These are phyloP conservation scores for Veloboletus limbatus DNA, from an alignment of 1,284 basidiomycete genomes.

Conservation along the genomic window DNA sequence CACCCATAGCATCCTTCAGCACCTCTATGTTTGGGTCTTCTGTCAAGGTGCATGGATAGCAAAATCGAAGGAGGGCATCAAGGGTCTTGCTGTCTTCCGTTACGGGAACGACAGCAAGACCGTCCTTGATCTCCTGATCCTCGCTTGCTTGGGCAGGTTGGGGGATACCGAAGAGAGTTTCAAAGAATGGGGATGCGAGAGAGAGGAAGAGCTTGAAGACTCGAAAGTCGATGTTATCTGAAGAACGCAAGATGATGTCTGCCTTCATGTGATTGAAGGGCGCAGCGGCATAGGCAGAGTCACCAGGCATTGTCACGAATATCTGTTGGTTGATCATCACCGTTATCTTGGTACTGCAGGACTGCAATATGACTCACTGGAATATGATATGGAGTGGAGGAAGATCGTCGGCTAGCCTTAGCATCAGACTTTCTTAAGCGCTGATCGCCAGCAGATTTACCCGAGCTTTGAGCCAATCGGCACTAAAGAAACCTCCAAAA, in stretches of 20 bases:
- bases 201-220: slow-evolving; percentile 38
- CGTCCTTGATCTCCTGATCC: slow-evolving; percentile 18
- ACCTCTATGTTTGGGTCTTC: slow-evolving; percentile 20
- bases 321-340: not conserved
- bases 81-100: slow-evolving; percentile 17
- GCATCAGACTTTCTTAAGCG: no score
- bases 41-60: slow-evolving; percentile 24
- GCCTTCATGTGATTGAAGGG: slow-evolving; percentile 26
- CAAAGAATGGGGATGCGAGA: slow-evolving; percentile 40
- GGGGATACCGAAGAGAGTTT: slow-evolving; percentile 42
- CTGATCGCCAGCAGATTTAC: no score
- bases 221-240: slow-evolving; percentile 36
- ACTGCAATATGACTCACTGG: no score
- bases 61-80: slow-evolving; percentile 21
- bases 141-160: slow-evolving; percentile 27
- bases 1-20: slow-evolving; percentile 10
- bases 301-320: not conserved
- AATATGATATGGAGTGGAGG: no score
- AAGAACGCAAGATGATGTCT: slow-evolving; percentile 38
- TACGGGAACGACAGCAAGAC: slow-evolving; percentile 19
- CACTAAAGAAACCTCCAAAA: no score
- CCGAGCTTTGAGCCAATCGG: no score
- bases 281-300: slow-evolving; percentile 7
- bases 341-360: no score
- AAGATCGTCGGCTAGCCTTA: no score